A percentile compares a stretch with the other conserved stretches of the same genome.
These are phyloP conservation scores for Artomyces pyxidatus DNA, from an alignment of 768 basidiomycete species.

Conservation along the genomic window DNA sequence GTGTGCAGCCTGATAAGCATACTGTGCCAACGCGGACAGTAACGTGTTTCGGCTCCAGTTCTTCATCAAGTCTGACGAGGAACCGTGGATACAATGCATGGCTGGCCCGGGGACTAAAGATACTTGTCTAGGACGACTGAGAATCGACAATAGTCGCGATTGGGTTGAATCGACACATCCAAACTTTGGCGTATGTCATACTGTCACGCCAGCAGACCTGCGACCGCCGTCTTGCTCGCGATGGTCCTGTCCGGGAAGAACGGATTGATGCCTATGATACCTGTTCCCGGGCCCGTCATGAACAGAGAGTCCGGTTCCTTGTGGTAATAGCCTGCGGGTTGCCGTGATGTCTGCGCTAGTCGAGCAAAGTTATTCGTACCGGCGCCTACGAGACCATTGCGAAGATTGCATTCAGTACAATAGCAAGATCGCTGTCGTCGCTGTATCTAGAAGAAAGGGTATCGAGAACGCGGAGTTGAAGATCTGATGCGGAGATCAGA, in stretches of 20 bases:
- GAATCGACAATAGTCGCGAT: background rate
- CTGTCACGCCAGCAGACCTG: constrained; percentile 84
- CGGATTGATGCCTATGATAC: constrained; percentile 92
- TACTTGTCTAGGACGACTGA: constrained; percentile 88
- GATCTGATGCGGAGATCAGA: constrained; percentile 92
- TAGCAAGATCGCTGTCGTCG: constrained; percentile 95
- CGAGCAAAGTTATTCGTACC: constrained; percentile 92
- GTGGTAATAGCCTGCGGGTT: constrained; percentile 92
- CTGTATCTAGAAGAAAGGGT: constrained; percentile 98
- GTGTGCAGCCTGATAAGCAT: too few relatives aligned
- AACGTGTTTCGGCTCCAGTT: constrained; percentile 76
- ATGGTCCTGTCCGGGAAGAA: constrained; percentile 91
- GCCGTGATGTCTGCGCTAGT: constrained; percentile 93
- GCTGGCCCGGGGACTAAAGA: constrained; percentile 98
- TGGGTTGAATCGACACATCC: constrained; percentile 42
- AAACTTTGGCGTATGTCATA: constrained; percentile 88
- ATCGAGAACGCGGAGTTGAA: constrained; percentile 88
- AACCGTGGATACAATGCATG: constrained; percentile 98
- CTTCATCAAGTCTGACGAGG: constrained; percentile 93
- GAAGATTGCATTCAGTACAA: constrained; percentile 95
- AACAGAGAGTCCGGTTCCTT: constrained; percentile 97
- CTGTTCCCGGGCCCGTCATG: constrained; percentile 99
- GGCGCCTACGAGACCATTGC: constrained; percentile 96
- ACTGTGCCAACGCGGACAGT: constrained; percentile 96
- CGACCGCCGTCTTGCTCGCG: constrained; percentile 83